Percentiles rank a stretch among this genome's conserved stretches.
Evolutionary conservation across 345 rosid genomes (phyloP).

Genomic region (Cardiospermum halicacabum): DNA sequence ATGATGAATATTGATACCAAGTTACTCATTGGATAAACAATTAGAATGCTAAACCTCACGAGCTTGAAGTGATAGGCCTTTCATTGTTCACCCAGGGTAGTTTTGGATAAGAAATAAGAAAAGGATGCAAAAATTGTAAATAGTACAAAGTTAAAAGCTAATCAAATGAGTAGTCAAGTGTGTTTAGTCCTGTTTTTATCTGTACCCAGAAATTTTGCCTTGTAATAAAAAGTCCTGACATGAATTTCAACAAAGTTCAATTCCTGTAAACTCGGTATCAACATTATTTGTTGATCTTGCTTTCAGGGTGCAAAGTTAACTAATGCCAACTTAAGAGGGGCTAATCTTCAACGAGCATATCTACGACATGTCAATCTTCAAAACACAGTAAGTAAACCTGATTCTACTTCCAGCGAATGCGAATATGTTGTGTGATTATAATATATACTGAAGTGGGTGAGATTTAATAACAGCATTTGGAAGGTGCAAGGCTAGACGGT

Average conservation of each 20-base stretch:
- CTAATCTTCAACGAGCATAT: slow-evolving; percentile 92
- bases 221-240: neutral
- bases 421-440: neutral
- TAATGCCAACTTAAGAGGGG: slow-evolving; percentile 81
- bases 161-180: neutral
- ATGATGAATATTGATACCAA: neutral
- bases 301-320: slow-evolving; percentile 83
- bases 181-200: neutral
- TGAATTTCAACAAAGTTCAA: slow-evolving; percentile 1
- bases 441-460: neutral
- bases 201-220: neutral
- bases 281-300: too few relatives aligned
- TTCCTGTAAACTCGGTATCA: too few relatives aligned
- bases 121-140: neutral
- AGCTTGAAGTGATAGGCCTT: neutral
- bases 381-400: slow-evolving; percentile 58
- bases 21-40: neutral
- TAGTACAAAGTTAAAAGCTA: neutral
- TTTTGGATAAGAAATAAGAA: neutral
- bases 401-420: neutral
- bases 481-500: slow-evolving; percentile 87
- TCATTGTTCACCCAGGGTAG: too few relatives aligned
- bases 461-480: slow-evolving; percentile 58
- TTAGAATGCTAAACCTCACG: neutral
- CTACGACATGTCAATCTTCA: slow-evolving; percentile 79